A percentile compares a stretch with the other conserved stretches of the same genome.
phyloP scores from a whole-genome alignment of 2,329 filamentous ascomycete species.

The Teratosphaeria gauchensis region DNA sequence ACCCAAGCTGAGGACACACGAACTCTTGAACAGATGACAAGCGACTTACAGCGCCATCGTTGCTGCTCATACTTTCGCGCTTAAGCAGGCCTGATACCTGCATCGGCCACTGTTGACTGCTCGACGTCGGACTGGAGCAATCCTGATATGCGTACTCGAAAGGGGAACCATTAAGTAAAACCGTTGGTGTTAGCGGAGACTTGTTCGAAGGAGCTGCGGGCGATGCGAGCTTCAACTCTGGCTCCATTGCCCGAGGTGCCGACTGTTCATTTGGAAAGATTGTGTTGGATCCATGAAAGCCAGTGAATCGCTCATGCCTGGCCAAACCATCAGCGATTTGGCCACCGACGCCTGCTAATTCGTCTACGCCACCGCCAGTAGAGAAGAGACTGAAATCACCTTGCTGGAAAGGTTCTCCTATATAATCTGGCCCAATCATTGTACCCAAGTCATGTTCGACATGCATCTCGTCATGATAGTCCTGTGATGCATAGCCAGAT shows the following conservation, averaged over 20 bases:
- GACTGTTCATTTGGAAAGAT: background rate
- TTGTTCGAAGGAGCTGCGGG: background rate
- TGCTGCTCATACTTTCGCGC: background rate
- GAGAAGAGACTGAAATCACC: constrained; percentile 4
- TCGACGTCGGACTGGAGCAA: background rate
- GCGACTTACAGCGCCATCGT: background rate
- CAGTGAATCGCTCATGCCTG: constrained; percentile 2
- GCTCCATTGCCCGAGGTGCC: background rate
- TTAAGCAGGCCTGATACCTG: background rate
- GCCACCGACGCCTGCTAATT: constrained; percentile 6
- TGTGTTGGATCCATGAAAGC: constrained; percentile 2
- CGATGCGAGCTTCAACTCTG: background rate
- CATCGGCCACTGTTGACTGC: background rate
- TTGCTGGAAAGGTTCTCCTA: constrained; percentile 1
- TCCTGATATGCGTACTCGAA: background rate
- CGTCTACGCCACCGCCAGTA: background rate
- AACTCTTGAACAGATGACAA: background rate
- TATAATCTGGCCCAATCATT: background rate
- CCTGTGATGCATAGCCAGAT: constrained; percentile 4
- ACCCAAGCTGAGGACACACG: constrained; percentile 3
- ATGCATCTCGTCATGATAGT: background rate
- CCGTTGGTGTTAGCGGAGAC: background rate
- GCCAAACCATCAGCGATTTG: constrained; percentile 4
- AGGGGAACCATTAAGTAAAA: background rate
- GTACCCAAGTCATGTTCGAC: background rate